Conservation (phyloP, 306 rosid genomes). For the Prosopis cineraria region DNA sequence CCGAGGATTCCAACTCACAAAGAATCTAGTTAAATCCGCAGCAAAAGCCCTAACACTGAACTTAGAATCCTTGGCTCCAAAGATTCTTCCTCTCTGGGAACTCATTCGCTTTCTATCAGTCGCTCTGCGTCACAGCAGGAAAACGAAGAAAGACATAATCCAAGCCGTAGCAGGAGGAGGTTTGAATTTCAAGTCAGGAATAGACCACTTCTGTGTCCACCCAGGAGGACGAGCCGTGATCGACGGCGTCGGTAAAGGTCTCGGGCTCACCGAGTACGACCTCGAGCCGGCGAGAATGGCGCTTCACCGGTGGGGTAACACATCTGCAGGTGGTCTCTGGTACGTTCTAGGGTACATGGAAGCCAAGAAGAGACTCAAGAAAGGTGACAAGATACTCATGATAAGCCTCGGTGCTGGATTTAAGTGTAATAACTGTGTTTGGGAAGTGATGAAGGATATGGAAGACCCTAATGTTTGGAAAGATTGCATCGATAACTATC, state of each 20-base stretch:
- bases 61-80: slow-evolving; percentile 55
- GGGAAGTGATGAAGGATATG: slow-evolving; percentile 81
- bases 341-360: slow-evolving; percentile 93
- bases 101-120: slow-evolving; percentile 36
- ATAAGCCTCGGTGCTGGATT: slow-evolving; percentile 92
- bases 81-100: slow-evolving; percentile 67
- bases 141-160: not conserved
- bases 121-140: slow-evolving; percentile 12
- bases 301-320: slow-evolving; percentile 84
- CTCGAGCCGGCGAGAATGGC: slow-evolving; percentile 86
- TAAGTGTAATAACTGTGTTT: slow-evolving; percentile 84
- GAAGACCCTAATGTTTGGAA: slow-evolving; percentile 70
- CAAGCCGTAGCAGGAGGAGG: slow-evolving; percentile 40
- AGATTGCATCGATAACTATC: slow-evolving; percentile 61
- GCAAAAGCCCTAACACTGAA: slow-evolving; percentile 64
- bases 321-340: slow-evolving; percentile 89
- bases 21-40: slow-evolving; percentile 66
- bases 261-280: slow-evolving; percentile 59
- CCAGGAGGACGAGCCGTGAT: slow-evolving; percentile 82
- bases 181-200: slow-evolving; percentile 61
- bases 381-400: slow-evolving; percentile 73
- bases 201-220: slow-evolving; percentile 79
- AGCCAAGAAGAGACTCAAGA: slow-evolving; percentile 81
- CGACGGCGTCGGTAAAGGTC: slow-evolving; percentile 73
- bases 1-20: slow-evolving; percentile 69